Evolutionary conservation across 805 yeast genomes (phyloP), one percentile per base, ranked within the genome.

Genomic region (Wickerhamomyces xylosicus): DNA sequence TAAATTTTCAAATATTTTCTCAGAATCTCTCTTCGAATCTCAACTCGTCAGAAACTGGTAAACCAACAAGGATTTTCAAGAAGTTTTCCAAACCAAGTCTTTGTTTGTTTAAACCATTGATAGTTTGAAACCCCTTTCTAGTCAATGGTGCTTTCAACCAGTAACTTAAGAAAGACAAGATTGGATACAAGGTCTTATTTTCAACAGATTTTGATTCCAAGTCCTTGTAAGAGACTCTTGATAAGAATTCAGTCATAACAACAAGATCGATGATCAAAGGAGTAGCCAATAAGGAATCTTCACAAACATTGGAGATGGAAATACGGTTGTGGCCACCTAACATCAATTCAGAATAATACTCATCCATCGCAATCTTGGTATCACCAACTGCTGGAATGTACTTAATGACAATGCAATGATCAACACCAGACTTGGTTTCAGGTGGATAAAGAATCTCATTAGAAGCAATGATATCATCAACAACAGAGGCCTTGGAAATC

Each of bases 361-460:
- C 97, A 63, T 89, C 97, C 97, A 89, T 90, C 38, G 97, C 97
- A 47, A 89, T 95, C 69, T 89, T 89, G 47, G 92, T 79, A 63
- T 89, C 97, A 31, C 95, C 95, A 36, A 89, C 97, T 8, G 97
- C 96, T 41, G 85, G 83, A 58, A 90, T 66, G 62, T 89, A 87
- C 67, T 89, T 89, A 69, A 89, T 89, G 44, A 89, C 97, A 60
- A 89, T 89, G 65, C 95, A 83, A 63, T 89, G 97, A 56, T 89
- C 97, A 45, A 90, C 82, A 8, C 5, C 5, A n/a, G 8, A 10
- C 29, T 25, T 25, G 45, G 71, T 72, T 46, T 76, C 71, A 36
- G 9, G 9, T 62, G 84, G 84, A 72, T 87, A 89, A 47, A 89
- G 66, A 51, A 89, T 77, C 48, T 77, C 72, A 63, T 89, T 89